A percentile compares a stretch with the other conserved stretches of the same genome.
Conservation (phyloP, 2,329 filamentous ascomycete genomes). For the Hawksworthiomyces lignivorus region DNA sequence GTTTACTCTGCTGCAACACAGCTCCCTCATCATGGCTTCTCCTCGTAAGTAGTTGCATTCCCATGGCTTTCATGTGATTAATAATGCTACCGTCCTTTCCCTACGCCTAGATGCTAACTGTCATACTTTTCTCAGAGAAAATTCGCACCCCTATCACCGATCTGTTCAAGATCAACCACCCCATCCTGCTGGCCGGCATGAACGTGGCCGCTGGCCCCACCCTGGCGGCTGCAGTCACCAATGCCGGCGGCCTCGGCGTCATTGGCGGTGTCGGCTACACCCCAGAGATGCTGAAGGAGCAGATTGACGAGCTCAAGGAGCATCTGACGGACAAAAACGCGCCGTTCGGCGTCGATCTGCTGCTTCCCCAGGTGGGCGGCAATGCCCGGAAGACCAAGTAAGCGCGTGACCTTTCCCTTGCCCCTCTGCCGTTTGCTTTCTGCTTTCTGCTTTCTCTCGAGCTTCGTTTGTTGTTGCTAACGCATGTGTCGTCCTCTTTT, state of each 20-base stretch:
- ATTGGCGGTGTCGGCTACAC: conserved; percentile 95
- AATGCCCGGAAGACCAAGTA: conserved; percentile 90
- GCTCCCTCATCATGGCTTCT: conserved; percentile 57
- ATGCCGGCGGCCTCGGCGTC: conserved; percentile 92
- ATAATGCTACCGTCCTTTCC: too few species aligned
- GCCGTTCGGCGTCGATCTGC: conserved; percentile 88
- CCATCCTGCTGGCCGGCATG: conserved; percentile 93
- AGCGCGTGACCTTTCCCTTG: too few species aligned
- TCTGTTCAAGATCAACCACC: conserved; percentile 96
- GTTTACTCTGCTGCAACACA: conserved; percentile 1
- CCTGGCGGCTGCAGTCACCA: conserved; percentile 92
- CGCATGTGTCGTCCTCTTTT: conserved; percentile 4
- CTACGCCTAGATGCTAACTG: neutral
- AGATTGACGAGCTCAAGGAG: conserved; percentile 89
- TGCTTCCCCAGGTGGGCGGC: conserved; percentile 91
- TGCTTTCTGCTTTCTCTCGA: conserved; percentile 13
- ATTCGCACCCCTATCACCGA: conserved; percentile 90
- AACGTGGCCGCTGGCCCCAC: conserved; percentile 96
- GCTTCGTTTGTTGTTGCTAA: conserved; percentile 1
- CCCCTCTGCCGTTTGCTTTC: conserved; percentile 5
- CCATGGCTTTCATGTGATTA: neutral
- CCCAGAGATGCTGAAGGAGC: conserved; percentile 91
- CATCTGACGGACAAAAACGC: conserved; percentile 84
- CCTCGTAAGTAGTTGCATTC: conserved; percentile 54
- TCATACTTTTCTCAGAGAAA: conserved; percentile 51